These are phyloP conservation scores for Mycena filopes DNA, from an alignment of 768 basidiomycete genomes.

Conservation along the genomic window DNA sequence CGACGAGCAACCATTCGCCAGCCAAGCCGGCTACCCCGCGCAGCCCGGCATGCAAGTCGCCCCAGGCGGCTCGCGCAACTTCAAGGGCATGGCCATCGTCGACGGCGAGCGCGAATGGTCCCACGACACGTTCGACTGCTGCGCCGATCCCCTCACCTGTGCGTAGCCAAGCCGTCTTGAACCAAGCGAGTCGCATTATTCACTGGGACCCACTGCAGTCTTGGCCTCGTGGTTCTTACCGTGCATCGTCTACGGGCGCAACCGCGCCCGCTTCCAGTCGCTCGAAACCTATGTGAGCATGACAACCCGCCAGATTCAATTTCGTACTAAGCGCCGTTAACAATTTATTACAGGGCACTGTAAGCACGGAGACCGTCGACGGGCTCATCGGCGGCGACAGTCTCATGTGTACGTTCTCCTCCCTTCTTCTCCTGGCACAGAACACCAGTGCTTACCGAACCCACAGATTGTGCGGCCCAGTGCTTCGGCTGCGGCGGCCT, in stretches of 20 bases:
- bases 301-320: too few species aligned
- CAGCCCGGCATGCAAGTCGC: slow-evolving; percentile 19
- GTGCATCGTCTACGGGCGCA: slow-evolving; percentile 24
- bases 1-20: slow-evolving; percentile 15
- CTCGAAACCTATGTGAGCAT: slow-evolving; percentile 9
- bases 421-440: too few species aligned
- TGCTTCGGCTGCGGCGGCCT: slow-evolving; percentile 12
- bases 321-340: too few species aligned
- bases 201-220: neutral
- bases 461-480: slow-evolving; percentile 11
- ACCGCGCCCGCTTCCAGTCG: slow-evolving; percentile 21
- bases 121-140: slow-evolving; percentile 16
- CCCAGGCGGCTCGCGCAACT: slow-evolving; percentile 18
- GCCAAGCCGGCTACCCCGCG: neutral
- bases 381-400: slow-evolving; percentile 12
- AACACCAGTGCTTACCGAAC: too few species aligned
- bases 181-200: neutral
- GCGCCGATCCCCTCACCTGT: slow-evolving; percentile 24
- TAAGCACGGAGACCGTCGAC: slow-evolving; percentile 17
- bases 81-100: slow-evolving; percentile 14
- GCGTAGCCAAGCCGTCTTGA: neutral
- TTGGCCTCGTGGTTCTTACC: slow-evolving; percentile 16
- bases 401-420: slow-evolving; percentile 8
- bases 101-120: slow-evolving; percentile 30
- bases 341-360: neutral